These are phyloP conservation scores for Fonsecaea erecta DNA, from an alignment of 2,329 filamentous ascomycete species.

Conservation along the genomic window DNA sequence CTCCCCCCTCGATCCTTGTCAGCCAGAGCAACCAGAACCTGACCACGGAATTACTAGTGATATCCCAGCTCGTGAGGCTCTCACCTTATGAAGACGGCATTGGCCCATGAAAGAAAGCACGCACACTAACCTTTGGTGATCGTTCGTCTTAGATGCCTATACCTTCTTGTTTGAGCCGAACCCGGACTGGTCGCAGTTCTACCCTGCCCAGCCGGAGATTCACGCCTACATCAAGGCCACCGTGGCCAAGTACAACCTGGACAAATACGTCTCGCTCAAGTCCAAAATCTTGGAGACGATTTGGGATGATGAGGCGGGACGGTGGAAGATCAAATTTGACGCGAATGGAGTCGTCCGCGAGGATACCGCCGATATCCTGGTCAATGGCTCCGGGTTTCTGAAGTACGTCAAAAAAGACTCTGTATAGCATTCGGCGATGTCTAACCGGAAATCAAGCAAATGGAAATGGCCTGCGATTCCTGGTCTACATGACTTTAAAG, in stretches of 20 bases:
- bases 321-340: slow-evolving; percentile 40
- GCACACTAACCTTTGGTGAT: slow-evolving; percentile 9
- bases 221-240: slow-evolving; percentile 38
- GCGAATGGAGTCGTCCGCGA: slow-evolving; percentile 25
- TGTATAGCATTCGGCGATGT: slow-evolving; percentile 8
- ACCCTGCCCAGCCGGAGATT: slow-evolving; percentile 38
- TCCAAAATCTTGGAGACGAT: slow-evolving; percentile 37
- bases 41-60: slow-evolving; percentile 42
- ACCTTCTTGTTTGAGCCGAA: slow-evolving; percentile 45
- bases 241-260: slow-evolving; percentile 34
- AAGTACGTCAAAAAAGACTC: slow-evolving; percentile 27
- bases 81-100: slow-evolving; percentile 11
- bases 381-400: slow-evolving; percentile 39
- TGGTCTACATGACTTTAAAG: slow-evolving; percentile 44
- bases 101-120: slow-evolving; percentile 10
- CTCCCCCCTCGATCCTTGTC: slow-evolving; percentile 5
- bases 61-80: slow-evolving; percentile 38
- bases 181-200: slow-evolving; percentile 36
- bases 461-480: slow-evolving; percentile 42
- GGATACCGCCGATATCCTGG: slow-evolving; percentile 34
- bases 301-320: slow-evolving; percentile 40
- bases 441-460: slow-evolving; percentile 55
- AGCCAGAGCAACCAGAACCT: slow-evolving; percentile 14
- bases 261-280: slow-evolving; percentile 38
- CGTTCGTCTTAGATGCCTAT: slow-evolving; percentile 37